Percentiles rank a stretch among this genome's conserved stretches.
phyloP scores from a whole-genome alignment of 1,284 basidiomycete species.

The Sporisorium sorghi region DNA sequence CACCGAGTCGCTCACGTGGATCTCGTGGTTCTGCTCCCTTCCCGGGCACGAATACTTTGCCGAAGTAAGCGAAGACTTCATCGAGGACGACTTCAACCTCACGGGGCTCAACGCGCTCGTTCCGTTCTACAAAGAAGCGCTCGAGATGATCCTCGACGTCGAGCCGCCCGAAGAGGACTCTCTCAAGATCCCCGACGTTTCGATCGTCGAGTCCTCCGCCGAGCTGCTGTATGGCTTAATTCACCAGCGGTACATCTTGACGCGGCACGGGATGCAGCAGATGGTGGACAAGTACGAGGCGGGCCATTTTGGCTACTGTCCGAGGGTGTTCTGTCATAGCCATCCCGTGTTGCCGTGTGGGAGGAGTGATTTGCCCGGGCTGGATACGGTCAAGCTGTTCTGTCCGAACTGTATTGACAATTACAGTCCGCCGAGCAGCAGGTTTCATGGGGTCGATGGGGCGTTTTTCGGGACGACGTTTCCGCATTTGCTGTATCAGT shows the following conservation, averaged over 20 bases:
- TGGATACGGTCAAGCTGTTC: conserved; percentile 97
- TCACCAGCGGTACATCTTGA: conserved; percentile 96
- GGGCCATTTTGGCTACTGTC: conserved; percentile 92
- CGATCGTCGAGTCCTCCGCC: conserved; percentile 96
- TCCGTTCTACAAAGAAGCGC: conserved; percentile 98
- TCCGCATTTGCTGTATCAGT: conserved; percentile 96
- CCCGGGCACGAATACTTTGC: conserved; percentile 97
- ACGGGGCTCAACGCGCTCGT: conserved; percentile 95
- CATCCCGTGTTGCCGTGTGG: conserved; percentile 94
- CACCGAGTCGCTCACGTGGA: conserved; percentile 80
- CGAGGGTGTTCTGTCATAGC: conserved; percentile 91
- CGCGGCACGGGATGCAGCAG: conserved; percentile 88
- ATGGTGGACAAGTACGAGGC: conserved; percentile 99
- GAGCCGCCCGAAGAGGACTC: conserved; percentile 92
- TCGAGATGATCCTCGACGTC: conserved; percentile 99
- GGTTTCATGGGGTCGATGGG: conserved; percentile 97
- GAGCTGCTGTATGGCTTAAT: conserved; percentile 97
- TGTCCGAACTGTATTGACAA: conserved; percentile 99
- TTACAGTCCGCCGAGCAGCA: conserved; percentile 92
- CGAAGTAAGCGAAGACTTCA: conserved; percentile 92
- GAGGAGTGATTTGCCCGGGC: conserved; percentile 93
- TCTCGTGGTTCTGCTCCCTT: conserved; percentile 97
- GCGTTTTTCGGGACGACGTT: conserved; percentile 99
- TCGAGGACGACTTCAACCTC: conserved; percentile 99
- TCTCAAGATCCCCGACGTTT: conserved; percentile 82